These are phyloP conservation scores for Didymella exigua DNA, from an alignment of 2,329 filamentous ascomycete genomes.

Conservation along the genomic window DNA sequence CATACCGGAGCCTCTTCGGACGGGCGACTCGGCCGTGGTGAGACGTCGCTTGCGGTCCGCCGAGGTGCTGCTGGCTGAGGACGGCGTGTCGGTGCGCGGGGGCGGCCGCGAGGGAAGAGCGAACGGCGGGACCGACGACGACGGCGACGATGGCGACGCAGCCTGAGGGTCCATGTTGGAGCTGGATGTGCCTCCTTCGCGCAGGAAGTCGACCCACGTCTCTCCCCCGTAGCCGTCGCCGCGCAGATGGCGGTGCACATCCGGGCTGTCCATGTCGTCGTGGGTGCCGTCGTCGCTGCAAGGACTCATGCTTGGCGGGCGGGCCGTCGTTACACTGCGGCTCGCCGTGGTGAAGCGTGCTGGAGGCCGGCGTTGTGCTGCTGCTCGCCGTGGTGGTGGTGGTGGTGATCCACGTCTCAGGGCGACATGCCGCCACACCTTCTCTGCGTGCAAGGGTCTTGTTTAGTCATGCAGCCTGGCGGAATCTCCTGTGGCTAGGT, in stretches of 20 bases:
- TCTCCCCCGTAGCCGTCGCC: constrained; percentile 34
- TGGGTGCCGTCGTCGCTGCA: background rate
- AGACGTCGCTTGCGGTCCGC: constrained; percentile 48
- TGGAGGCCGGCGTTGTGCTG: too few relatives aligned
- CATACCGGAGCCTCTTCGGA: constrained; percentile 37
- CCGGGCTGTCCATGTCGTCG: background rate
- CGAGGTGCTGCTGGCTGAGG: constrained; percentile 29
- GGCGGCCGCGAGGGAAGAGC: constrained; percentile 29
- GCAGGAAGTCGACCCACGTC: constrained; percentile 46
- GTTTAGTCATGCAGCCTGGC: constrained; percentile 14
- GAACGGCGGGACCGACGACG: constrained; percentile 1
- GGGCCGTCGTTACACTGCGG: constrained; percentile 11
- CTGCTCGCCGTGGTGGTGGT: background rate
- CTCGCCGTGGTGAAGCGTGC: constrained; percentile 9
- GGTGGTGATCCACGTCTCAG: constrained; percentile 28
- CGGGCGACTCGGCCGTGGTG: constrained; percentile 42
- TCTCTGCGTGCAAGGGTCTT: background rate
- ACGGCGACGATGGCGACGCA: too few relatives aligned
- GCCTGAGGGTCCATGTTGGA: too few relatives aligned
- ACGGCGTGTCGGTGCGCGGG: constrained; percentile 24
- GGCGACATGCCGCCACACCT: constrained; percentile 38
- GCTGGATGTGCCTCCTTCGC: constrained; percentile 30
- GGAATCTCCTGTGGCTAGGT: background rate
- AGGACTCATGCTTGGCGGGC: constrained; percentile 7
- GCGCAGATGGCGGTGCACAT: constrained; percentile 17